These are phyloP conservation scores for Globisporangium echinulatum DNA, from an alignment of 352 stramenopile genomes.

Conservation along the genomic window DNA sequence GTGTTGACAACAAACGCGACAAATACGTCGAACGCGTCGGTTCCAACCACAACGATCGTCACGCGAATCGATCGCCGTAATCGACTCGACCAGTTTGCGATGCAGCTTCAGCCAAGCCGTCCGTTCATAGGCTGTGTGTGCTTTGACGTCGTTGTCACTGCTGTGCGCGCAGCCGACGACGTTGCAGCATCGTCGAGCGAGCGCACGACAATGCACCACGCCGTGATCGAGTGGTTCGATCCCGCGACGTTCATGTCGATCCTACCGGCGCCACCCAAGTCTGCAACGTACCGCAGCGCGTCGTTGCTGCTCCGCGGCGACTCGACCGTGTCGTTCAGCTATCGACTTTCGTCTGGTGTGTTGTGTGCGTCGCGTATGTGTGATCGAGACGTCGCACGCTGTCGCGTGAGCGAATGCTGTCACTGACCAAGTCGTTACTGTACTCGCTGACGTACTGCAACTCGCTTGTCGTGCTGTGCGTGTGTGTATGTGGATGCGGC, in stretches of 20 bases:
- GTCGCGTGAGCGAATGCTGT: too few species aligned
- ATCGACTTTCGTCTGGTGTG: constrained; percentile 30
- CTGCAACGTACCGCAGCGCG: constrained; percentile 25
- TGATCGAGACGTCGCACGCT: too few species aligned
- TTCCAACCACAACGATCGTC: neutral
- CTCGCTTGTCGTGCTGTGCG: neutral
- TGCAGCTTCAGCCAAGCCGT: constrained; percentile 14
- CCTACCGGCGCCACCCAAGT: neutral
- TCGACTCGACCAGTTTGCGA: constrained; percentile 7
- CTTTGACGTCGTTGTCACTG: constrained; percentile 16
- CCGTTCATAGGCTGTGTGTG: constrained; percentile 17
- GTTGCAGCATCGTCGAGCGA: constrained; percentile 16
- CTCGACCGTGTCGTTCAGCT: constrained; percentile 23
- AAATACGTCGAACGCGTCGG: neutral
- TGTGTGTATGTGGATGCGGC: constrained; percentile 1
- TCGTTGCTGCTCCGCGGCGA: constrained; percentile 15
- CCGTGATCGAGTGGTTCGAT: constrained; percentile 25
- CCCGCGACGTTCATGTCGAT: constrained; percentile 7
- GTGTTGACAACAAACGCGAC: neutral
- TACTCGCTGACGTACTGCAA: too few species aligned
- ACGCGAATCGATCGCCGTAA: constrained; percentile 1
- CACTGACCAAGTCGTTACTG: neutral
- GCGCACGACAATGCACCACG: constrained; percentile 10
- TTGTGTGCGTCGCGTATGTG: neutral
- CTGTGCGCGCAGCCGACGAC: constrained; percentile 5